Evolutionary conservation across 805 yeast species (phyloP), one percentile per base, ranked within the genome.

Genomic region (Priceomyces medius): DNA sequence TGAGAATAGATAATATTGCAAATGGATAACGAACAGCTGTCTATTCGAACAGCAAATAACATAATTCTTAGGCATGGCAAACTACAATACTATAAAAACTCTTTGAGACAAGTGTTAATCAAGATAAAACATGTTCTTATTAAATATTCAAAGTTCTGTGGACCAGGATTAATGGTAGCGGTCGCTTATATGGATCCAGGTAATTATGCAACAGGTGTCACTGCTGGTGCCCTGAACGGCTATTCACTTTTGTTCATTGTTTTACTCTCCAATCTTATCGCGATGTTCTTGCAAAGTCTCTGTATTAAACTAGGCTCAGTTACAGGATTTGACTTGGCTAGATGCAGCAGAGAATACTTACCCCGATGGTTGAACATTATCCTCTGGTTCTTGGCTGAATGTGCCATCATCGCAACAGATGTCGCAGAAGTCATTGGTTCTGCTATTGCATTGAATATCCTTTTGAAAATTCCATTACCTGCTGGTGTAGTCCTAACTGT

Each of bases 171-270:
- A 4, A 67, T 74, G 66, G 67, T 73, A 8, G 57, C 71, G 18
- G 79, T 73, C 28, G 76, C 78, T 2, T 74, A 74, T 48, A 73
- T 74, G 73, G 79, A 74, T 48, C 79, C 79, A 9, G 79, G 79
- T 53, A 74, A 74, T 48, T 72, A 74, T 46, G 72, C 78, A 20
- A 73, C 79, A 1, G 74, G 73, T 43, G 58, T 71, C 31, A 59
- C 70, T 8, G 78, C 76, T 3, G 79, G 79, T 44, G 71, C 79
- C 1, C 50, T 65, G 20, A 72, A 73, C 46, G 50, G 56, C 44
- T 74, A 56, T 49, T 63, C 76, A 8, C 58, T 74, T 31, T 56
- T 74, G 18, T 73, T 71, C 44, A 58, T 74, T 40, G 70, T 71
- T 33, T 53, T 74, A 3, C 40, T 72, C 16, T 68, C 77, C 31